A percentile compares a stretch with the other conserved stretches of the same genome.
These are phyloP conservation scores for Macrophomina pseudophaseolina DNA, from an alignment of 2,329 filamentous ascomycete species.

Conservation along the genomic window DNA sequence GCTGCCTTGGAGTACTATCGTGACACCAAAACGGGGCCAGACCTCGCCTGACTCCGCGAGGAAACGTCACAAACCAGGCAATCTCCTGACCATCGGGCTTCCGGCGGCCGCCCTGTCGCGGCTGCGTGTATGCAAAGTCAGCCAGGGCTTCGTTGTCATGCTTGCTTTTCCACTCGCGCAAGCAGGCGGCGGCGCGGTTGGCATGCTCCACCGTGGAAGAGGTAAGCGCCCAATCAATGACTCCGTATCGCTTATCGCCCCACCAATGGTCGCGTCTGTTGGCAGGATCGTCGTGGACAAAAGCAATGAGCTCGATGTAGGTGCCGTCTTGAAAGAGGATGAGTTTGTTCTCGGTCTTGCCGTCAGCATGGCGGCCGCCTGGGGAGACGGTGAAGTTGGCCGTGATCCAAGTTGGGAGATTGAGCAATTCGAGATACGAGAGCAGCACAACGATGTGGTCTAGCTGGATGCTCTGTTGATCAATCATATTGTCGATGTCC, in stretches of 20 bases:
- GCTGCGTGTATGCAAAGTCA: background rate
- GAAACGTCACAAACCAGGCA: conserved; percentile 64
- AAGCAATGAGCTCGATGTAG: conserved; percentile 71
- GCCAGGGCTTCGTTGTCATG: background rate
- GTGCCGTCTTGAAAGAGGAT: conserved; percentile 67
- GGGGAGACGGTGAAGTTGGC: conserved; percentile 62
- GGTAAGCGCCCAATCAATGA: conserved; percentile 68
- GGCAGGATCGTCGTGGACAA: conserved; percentile 55
- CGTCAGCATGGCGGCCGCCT: conserved; percentile 67
- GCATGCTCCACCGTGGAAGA: conserved; percentile 37
- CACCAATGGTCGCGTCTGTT: conserved; percentile 60
- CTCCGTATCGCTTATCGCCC: conserved; percentile 58
- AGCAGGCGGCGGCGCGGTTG: background rate
- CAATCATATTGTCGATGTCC: conserved; percentile 22
- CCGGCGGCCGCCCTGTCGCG: conserved; percentile 24
- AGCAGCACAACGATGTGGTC: conserved; percentile 71
- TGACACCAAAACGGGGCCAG: conserved; percentile 66
- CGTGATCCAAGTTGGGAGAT: conserved; percentile 58
- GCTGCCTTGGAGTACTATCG: conserved; percentile 62
- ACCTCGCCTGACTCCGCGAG: conserved; percentile 54
- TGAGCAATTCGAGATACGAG: conserved; percentile 54
- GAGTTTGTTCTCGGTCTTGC: conserved; percentile 65
- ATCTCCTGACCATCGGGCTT: conserved; percentile 61
- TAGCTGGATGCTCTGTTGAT: conserved; percentile 41
- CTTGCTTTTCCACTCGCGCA: conserved; percentile 4